phyloP scores from a whole-genome alignment of 2,329 filamentous ascomycete species.

The Macrophomina tecta region DNA sequence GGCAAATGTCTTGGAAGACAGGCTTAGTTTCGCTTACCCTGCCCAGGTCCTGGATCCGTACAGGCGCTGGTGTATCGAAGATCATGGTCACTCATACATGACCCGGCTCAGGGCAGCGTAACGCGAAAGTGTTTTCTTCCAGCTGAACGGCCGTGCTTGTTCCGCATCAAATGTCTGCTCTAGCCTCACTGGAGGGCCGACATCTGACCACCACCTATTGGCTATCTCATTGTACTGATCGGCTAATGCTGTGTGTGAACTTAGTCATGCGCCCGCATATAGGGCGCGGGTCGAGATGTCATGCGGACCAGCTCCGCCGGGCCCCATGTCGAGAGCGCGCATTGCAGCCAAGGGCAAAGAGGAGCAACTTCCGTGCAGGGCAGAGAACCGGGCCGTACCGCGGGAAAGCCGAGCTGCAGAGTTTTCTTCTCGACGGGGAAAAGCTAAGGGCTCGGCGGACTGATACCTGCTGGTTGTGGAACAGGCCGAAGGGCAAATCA shows the following conservation, averaged over 20 bases:
- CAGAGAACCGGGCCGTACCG: constrained; percentile 8
- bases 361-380: not conserved
- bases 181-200: no score
- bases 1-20: constrained; percentile 18
- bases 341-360: no score
- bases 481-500: not conserved
- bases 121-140: not conserved
- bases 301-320: not conserved
- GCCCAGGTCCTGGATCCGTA: not conserved
- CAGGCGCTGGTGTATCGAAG: not conserved
- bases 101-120: no score
- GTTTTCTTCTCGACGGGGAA: not conserved
- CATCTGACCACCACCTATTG: not conserved
- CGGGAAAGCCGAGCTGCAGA: not conserved
- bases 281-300: not conserved
- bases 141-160: no score
- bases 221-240: not conserved
- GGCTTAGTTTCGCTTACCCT: not conserved
- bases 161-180: no score
- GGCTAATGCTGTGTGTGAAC: constrained; percentile 1
- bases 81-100: no score
- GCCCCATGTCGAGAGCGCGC: not conserved
- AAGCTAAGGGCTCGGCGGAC: not conserved
- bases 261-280: constrained; percentile 13
- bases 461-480: not conserved